These are phyloP conservation scores for Geoglossum glabrum DNA, from an alignment of 495 filamentous ascomycete genomes.

Conservation along the genomic window DNA sequence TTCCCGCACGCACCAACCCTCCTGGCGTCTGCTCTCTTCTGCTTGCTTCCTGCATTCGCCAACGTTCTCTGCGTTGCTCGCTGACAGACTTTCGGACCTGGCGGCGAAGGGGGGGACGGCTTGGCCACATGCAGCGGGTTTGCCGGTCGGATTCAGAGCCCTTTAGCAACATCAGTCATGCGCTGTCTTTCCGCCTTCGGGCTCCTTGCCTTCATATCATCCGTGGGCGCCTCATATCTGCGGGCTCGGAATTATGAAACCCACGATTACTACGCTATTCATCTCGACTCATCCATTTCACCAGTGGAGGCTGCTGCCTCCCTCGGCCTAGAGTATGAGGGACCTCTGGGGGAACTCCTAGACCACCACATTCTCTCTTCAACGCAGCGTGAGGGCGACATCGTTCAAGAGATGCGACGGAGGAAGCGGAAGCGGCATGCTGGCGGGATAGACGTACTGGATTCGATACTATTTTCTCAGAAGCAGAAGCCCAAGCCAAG, in stretches of 20 bases:
- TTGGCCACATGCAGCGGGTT: background rate
- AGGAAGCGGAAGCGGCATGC: constrained; percentile 38
- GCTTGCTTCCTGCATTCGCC: background rate
- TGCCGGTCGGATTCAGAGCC: background rate
- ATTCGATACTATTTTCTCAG: constrained; percentile 57
- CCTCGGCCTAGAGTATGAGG: constrained; percentile 66
- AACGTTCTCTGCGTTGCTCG: background rate
- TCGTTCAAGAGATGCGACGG: constrained; percentile 37
- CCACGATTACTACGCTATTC: constrained; percentile 80
- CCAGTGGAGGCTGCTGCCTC: constrained; percentile 53
- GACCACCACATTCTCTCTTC: constrained; percentile 76
- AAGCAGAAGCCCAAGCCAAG: constrained; percentile 58
- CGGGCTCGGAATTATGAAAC: constrained; percentile 37
- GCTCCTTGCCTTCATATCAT: background rate
- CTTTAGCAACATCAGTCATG: background rate
- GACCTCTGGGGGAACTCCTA: constrained; percentile 55
- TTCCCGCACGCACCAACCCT: background rate
- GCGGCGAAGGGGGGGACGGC: background rate
- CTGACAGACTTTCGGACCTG: background rate
- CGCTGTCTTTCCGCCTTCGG: background rate
- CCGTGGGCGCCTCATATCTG: background rate
- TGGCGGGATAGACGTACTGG: constrained; percentile 36
- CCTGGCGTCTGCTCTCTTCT: background rate
- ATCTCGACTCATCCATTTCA: constrained; percentile 42
- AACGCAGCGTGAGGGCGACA: constrained; percentile 38